phyloP scores from a whole-genome alignment of 164 flowering plant genomes.

The Warburgia ugandensis region DNA sequence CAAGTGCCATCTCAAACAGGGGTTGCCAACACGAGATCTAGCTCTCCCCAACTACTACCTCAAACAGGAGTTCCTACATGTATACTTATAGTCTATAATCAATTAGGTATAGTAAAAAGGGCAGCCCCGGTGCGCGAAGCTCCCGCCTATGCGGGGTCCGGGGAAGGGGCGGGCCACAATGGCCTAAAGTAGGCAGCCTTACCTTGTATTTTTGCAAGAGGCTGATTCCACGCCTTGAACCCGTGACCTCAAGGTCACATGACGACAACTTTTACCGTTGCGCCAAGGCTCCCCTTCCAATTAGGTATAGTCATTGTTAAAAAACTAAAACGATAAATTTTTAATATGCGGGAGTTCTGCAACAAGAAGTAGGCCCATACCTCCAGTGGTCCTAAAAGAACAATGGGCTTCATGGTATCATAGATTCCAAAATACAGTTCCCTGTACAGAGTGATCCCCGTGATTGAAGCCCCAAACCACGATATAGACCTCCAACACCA shows the following conservation, averaged over 20 bases:
- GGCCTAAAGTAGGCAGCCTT: no score
- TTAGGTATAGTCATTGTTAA: not conserved
- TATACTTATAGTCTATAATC: not conserved
- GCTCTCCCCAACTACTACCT: no score
- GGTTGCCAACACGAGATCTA: not conserved
- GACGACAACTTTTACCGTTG: no score
- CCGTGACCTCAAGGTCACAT: no score
- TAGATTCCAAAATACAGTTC: constrained; percentile 96
- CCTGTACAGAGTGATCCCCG: constrained; percentile 85
- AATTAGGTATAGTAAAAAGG: no score
- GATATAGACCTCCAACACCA: constrained; percentile 78
- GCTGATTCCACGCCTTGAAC: no score
- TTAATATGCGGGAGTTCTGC: not conserved
- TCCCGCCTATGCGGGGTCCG: no score
- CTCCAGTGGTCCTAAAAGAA: constrained; percentile 84
- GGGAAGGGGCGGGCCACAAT: no score
- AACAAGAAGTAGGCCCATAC: constrained; percentile 24
- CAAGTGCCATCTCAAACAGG: not conserved
- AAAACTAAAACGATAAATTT: not conserved
- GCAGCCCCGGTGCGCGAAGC: no score
- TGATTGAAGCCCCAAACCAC: constrained; percentile 91
- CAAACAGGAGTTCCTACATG: no score
- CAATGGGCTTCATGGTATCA: constrained; percentile 84
- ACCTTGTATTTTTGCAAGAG: no score
- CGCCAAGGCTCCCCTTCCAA: no score